Percentiles rank a stretch among this genome's conserved stretches.
Conservation (phyloP, 805 yeast species). For the Tetrapisispora pingtungensis region DNA sequence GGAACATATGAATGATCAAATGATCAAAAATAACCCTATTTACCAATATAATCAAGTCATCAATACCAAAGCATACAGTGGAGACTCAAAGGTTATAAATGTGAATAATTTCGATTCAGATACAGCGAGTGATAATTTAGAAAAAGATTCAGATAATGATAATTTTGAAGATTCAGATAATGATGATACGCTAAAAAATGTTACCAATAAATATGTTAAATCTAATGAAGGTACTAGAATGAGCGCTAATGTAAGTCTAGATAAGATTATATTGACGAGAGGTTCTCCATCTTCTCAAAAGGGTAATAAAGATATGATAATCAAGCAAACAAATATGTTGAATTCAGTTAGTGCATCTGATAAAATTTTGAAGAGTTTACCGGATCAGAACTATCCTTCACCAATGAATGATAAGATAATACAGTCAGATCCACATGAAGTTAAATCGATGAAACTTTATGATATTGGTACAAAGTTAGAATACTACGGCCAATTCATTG, state of each 20-base stretch:
- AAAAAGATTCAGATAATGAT: neutral
- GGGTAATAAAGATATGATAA: too few species aligned
- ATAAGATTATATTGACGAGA: neutral
- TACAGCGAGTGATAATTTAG: neutral
- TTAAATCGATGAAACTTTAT: neutral
- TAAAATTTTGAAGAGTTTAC: neutral
- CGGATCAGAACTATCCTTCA: neutral
- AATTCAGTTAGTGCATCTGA: neutral
- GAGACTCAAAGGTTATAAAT: conserved; percentile 6
- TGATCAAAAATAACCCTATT: conserved; percentile 10
- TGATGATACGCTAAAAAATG: neutral
- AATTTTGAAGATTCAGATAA: neutral
- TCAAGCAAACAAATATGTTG: too few species aligned
- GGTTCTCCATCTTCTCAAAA: neutral
- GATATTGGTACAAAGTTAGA: neutral
- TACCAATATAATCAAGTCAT: conserved; percentile 6
- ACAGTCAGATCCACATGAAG: neutral
- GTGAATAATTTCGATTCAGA: neutral
- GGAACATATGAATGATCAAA: neutral
- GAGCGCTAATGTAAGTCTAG: neutral
- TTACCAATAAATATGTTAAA: neutral
- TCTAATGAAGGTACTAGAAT: neutral
- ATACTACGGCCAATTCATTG: conserved; percentile 1
- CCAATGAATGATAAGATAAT: neutral
- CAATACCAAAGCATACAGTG: conserved; percentile 8